Evolutionary conservation across 495 filamentous ascomycete genomes (phyloP).

Genomic region (Aspergillus ostianus): DNA sequence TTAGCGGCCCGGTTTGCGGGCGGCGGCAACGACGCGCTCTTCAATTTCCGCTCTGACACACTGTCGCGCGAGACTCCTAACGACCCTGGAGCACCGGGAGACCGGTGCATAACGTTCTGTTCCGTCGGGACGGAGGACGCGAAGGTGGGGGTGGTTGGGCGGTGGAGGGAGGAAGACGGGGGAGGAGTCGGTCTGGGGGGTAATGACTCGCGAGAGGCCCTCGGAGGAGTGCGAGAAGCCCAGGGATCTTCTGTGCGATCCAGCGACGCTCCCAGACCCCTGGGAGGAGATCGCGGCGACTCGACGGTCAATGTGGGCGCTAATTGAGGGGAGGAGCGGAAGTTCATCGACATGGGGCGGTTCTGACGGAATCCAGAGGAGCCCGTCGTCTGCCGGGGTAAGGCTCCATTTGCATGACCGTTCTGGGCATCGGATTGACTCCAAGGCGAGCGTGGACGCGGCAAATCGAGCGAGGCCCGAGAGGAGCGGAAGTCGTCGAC

Average conservation of each 20-base stretch:
- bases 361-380: constrained; percentile 19
- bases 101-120: constrained; percentile 51
- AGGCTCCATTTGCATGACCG: constrained; percentile 24
- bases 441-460: constrained; percentile 45
- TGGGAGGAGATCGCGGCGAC: constrained; percentile 73
- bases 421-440: constrained; percentile 30
- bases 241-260: constrained; percentile 26
- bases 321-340: constrained; percentile 57
- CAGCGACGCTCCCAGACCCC: constrained; percentile 18
- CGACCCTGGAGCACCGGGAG: constrained; percentile 35
- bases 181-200: constrained; percentile 42
- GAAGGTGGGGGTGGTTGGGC: constrained; percentile 47
- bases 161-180: constrained; percentile 30
- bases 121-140: constrained; percentile 50
- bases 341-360: constrained; percentile 51
- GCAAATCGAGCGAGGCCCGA: constrained; percentile 54
- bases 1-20: constrained; percentile 81
- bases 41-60: constrained; percentile 32
- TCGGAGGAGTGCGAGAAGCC: constrained; percentile 26
- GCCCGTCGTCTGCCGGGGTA: constrained; percentile 16
- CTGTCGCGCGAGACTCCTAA: constrained; percentile 24
- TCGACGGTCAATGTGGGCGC: constrained; percentile 71
- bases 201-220: constrained; percentile 28
- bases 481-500: constrained; percentile 46
- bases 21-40: constrained; percentile 56